Percentiles rank a stretch among this genome's conserved stretches.
These are phyloP conservation scores for Euphorbia pulcherrima DNA, from an alignment of 345 rosid species.

Conservation along the genomic window DNA sequence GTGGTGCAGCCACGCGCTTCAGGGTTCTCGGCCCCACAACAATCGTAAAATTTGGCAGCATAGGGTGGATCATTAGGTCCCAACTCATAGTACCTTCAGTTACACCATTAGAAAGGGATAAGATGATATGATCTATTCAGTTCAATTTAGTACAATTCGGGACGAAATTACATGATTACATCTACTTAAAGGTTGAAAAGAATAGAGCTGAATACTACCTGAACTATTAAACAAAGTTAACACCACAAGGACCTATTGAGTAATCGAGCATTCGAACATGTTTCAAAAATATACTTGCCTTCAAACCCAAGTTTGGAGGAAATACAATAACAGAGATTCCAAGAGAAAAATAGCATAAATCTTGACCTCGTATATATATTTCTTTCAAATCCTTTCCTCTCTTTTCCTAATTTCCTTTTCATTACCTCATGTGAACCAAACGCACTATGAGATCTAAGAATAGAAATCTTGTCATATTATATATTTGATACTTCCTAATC, in stretches of 20 bases:
- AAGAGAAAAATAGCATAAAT: neutral
- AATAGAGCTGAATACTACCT: too few species aligned
- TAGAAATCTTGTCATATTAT: neutral
- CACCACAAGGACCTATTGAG: too few species aligned
- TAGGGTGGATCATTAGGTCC: slow-evolving; percentile 83
- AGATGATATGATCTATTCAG: slow-evolving; percentile 2
- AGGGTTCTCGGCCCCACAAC: slow-evolving; percentile 90
- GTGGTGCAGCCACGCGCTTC: slow-evolving; percentile 77
- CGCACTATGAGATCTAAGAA: neutral
- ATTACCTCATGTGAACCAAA: neutral
- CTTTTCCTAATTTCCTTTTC: too few species aligned
- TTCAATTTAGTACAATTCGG: too few species aligned
- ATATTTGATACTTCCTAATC: neutral
- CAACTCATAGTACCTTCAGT: slow-evolving; percentile 81
- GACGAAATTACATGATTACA: too few species aligned
- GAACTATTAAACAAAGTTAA: too few species aligned
- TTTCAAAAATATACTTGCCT: too few species aligned
- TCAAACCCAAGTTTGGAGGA: neutral
- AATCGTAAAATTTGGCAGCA: slow-evolving; percentile 87
- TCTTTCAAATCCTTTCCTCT: too few species aligned
- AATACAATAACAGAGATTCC: neutral
- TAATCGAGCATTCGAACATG: too few species aligned
- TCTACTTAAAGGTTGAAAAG: too few species aligned
- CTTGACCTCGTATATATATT: too few species aligned
- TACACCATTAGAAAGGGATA: slow-evolving; percentile 22